Evolutionary conservation across 345 rosid species (phyloP).

Genomic region (Turritis glabra): DNA sequence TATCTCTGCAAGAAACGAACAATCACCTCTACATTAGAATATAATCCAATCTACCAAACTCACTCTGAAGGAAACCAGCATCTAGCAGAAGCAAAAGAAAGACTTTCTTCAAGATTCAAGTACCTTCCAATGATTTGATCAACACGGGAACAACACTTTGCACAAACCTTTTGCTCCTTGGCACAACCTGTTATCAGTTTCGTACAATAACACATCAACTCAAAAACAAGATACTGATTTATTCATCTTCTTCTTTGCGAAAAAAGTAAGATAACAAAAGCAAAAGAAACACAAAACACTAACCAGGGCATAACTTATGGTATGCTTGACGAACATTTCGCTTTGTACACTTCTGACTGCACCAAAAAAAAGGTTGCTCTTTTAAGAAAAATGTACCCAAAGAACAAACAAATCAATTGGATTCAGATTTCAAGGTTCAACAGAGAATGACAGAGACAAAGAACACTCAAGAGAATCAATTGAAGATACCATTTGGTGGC

Average conservation of each 20-base stretch:
- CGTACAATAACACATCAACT: constrained; percentile 7
- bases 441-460: not conserved
- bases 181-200: constrained; percentile 69
- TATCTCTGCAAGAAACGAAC: constrained; percentile 50
- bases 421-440: not conserved
- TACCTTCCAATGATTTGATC: constrained; percentile 72
- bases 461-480: not conserved
- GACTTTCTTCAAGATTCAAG: not conserved
- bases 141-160: constrained; percentile 73
- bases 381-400: not conserved
- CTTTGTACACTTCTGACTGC: constrained; percentile 50
- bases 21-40: not conserved
- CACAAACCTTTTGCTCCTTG: constrained; percentile 85
- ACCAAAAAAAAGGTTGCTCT: not conserved
- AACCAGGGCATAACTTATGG: constrained; percentile 88
- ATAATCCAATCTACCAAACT: not conserved
- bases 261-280: not conserved
- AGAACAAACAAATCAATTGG: not conserved
- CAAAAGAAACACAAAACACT: constrained; percentile 39
- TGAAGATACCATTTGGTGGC: constrained; percentile 74
- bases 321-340: constrained; percentile 96
- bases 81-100: constrained; percentile 8
- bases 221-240: not conserved
- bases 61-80: not conserved
- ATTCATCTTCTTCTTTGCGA: not conserved